Evolutionary conservation across 1,139 yeast genomes (phyloP), one percentile per base, ranked within the genome.

Genomic region (Kodamaea ohmeri): DNA sequence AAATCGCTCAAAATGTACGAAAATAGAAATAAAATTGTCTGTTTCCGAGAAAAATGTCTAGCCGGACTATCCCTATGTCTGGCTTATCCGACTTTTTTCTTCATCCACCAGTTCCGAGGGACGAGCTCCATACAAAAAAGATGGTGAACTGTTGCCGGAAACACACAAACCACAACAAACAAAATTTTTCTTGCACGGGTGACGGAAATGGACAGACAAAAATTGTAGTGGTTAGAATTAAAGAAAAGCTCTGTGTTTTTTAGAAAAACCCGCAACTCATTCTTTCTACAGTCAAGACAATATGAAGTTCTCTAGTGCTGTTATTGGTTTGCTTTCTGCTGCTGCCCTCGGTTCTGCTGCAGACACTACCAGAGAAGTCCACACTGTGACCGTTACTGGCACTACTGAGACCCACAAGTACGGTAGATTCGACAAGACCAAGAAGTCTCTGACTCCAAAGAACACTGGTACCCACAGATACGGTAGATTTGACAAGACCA

Each of bases 371-470:
- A 46, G 49, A 46, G 50, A 45, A 28, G 46, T 52, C 17, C 52
- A 56, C 39, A 55, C 69, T 36, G 64, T 61, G 43, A 50, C 54
- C 25, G 53, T 52, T 31, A 52, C 57, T 25, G 59, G 56, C 37
- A 38, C 52, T 28, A 49, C 61, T 39, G 41, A 52, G 34, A 71
- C 77, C 41, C 75, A 71, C 62, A 65, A 55, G 48, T 61, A 61
- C 49, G 80, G 81, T 40, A 68, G 63, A 55, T 76, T 75, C 51
- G 67, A 76, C 67, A 71, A 74, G 61, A 73, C 80, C 44, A 54
- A 57, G 45, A 50, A 55, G 15, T 53, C 65, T 9, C 45, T 61
- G 22, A 55, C 63, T 35, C 50, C 73, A 26, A 56, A 64, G 19
- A 47, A 48, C 55, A 50, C 65, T n/a, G 73, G 70, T 35, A 70